Base-by-base conservation (phyloP, 1,284 basidiomycete species). In the Chalciporus piperatoides region DNA sequence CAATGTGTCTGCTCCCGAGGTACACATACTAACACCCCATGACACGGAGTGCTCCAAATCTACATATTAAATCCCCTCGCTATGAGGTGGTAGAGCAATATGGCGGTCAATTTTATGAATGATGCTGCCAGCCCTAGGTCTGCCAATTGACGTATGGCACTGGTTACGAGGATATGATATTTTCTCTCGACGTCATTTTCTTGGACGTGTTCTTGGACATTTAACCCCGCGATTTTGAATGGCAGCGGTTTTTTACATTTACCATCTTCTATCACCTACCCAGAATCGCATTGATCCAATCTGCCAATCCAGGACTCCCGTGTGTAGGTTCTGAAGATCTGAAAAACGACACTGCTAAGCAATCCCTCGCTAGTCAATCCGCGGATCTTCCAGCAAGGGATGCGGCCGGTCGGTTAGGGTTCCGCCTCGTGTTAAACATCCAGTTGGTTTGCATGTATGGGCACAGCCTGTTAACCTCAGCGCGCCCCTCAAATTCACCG, bases 381-480 rank as follows among this genome's bases (percentile, higher is more conserved):
- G 37, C 44, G 37, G 38, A 38, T 38, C 45, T 45, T 42, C 40
- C 46, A 38, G 42, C 45, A 41, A 36, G 17, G 32, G 32, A 33
- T 33, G 14, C 32, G 23, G 25, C 19, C 30, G 9, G 14, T 39
- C 48, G 43, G 48, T 49, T 48, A 46, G 48, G 30, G 51, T 62
- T 47, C 30, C 12, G 48, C 65, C 64, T 67, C 62, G 62, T 63
- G 62, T 63, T 55, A 37, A 30, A 47, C 59, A 41, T 46, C 52
- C 61, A 56, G 46, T 41, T 43, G 43, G 52, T 24, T 32, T 41
- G 61, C 56, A 33, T 57, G 52, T 49, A 30, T 24, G 41, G 46
- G 46, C 45, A 54, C 53, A 49, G 53, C 56, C 42, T 57, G 27
- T 37, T 32, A 33, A 35, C n/a, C n/a, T n/a, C 37, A 23, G 49